Evolutionary conservation across 768 basidiomycete genomes (phyloP).

Genomic region (Cyclocybe cylindracea): DNA sequence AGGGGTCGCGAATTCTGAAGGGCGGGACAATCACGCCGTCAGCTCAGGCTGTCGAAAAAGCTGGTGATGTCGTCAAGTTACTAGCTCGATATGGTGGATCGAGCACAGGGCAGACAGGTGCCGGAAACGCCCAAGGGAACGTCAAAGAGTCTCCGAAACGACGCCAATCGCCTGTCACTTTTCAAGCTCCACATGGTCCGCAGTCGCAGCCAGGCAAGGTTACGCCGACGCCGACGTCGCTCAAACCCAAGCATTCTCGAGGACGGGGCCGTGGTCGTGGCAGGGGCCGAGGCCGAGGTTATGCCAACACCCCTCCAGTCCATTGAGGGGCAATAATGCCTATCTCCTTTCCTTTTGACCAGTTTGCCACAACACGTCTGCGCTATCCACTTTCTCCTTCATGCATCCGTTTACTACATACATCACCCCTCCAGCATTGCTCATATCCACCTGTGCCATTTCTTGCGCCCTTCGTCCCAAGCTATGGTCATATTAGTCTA

Average conservation of each 20-base stretch:
- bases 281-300: slow-evolving; percentile 39
- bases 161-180: background rate
- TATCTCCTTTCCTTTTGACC: background rate
- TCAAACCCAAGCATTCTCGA: slow-evolving; percentile 15
- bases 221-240: slow-evolving; percentile 3
- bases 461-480: too few species aligned
- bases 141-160: slow-evolving; percentile 1
- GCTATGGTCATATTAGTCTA: too few species aligned
- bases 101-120: background rate
- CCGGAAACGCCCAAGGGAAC: background rate
- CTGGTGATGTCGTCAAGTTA: slow-evolving; percentile 52
- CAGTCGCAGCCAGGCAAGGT: slow-evolving; percentile 2
- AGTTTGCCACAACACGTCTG: background rate
- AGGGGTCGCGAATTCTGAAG: slow-evolving; percentile 22
- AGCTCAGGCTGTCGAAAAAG: slow-evolving; percentile 33
- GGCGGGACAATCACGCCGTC: slow-evolving; percentile 14
- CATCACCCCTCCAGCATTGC: too few species aligned
- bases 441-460: too few species aligned
- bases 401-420: too few species aligned
- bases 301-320: slow-evolving; percentile 15
- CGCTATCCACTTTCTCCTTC: background rate
- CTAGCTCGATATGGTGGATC: slow-evolving; percentile 26
- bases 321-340: slow-evolving; percentile 8
- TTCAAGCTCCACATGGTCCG: background rate
- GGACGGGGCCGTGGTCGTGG: slow-evolving; percentile 41